These are phyloP conservation scores for Lojkania enalia DNA, from an alignment of 2,329 filamentous ascomycete species.

Conservation along the genomic window DNA sequence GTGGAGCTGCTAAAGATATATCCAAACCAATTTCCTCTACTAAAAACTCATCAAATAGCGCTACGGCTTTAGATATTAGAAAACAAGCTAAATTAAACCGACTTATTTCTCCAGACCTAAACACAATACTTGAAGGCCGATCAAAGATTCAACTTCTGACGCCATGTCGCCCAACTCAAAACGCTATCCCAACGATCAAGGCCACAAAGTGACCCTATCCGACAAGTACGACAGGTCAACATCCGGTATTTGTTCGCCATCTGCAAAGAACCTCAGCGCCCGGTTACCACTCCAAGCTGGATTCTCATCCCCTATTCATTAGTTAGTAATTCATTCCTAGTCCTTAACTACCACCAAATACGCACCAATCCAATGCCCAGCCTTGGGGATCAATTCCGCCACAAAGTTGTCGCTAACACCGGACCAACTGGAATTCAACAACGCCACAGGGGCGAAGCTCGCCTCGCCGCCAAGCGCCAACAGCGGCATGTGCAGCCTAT, in stretches of 20 bases:
- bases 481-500: slow-evolving; percentile 32
- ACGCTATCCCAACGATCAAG: too few species aligned
- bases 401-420: slow-evolving; percentile 29
- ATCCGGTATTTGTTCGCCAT: slow-evolving; percentile 12
- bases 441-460: slow-evolving; percentile 21
- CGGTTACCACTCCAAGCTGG: slow-evolving; percentile 21
- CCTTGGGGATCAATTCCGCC: slow-evolving; percentile 41
- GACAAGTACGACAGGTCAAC: slow-evolving; percentile 21
- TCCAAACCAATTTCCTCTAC: too few species aligned
- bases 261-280: slow-evolving; percentile 20
- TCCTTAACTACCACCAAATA: not conserved
- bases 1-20: too few species aligned
- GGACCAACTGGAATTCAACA: slow-evolving; percentile 19
- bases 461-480: slow-evolving; percentile 45
- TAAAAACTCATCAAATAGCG: too few species aligned
- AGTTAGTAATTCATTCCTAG: not conserved
- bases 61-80: too few species aligned
- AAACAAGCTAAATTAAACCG: too few species aligned
- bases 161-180: too few species aligned
- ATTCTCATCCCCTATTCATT: slow-evolving; percentile 19
- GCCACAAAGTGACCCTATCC: slow-evolving; percentile 16
- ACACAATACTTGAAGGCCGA: too few species aligned
- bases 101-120: too few species aligned
- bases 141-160: too few species aligned
- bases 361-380: slow-evolving; percentile 45